phyloP scores from a whole-genome alignment of 352 stramenopile genomes.

The Phytophthora sp. region DNA sequence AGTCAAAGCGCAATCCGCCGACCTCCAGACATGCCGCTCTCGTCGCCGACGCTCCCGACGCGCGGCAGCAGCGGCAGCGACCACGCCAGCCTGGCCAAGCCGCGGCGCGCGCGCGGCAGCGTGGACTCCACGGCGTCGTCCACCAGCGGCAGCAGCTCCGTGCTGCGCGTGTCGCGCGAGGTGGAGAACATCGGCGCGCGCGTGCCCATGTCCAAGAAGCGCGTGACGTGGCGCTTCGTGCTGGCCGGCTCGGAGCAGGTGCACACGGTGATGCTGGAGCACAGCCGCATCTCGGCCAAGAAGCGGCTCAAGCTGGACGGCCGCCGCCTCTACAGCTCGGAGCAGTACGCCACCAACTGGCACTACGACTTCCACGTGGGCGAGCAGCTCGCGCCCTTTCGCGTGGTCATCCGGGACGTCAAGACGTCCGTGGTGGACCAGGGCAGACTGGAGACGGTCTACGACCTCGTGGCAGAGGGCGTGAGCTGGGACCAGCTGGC shows the following conservation, averaged over 20 bases:
- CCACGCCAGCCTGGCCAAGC: conserved; percentile 25
- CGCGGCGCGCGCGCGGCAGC: conserved; percentile 37
- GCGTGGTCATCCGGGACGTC: conserved; percentile 76
- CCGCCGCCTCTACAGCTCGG: conserved; percentile 69
- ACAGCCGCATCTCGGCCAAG: conserved; percentile 83
- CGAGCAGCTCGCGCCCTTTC: conserved; percentile 49
- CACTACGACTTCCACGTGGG: conserved; percentile 74
- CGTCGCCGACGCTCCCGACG: conserved; percentile 38
- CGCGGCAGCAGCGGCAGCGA: conserved; percentile 27
- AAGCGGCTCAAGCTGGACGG: conserved; percentile 85
- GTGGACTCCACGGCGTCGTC: conserved; percentile 37
- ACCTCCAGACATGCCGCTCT: conserved; percentile 68
- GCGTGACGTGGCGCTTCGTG: conserved; percentile 86
- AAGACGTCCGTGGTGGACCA: conserved; percentile 76
- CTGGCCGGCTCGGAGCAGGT: conserved; percentile 76
- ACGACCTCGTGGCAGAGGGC: conserved; percentile 73
- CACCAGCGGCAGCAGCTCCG: conserved; percentile 31
- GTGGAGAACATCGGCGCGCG: conserved; percentile 86
- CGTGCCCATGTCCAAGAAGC: conserved; percentile 85
- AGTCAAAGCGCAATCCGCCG: no score
- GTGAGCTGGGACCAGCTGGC: conserved; percentile 69
- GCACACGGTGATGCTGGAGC: conserved; percentile 85
- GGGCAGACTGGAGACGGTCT: conserved; percentile 69
- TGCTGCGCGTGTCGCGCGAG: conserved; percentile 71
- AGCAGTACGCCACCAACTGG: conserved; percentile 80